Conservation (phyloP, 202 grass and related monocot genomes). For the Panicum hallii region DNA sequence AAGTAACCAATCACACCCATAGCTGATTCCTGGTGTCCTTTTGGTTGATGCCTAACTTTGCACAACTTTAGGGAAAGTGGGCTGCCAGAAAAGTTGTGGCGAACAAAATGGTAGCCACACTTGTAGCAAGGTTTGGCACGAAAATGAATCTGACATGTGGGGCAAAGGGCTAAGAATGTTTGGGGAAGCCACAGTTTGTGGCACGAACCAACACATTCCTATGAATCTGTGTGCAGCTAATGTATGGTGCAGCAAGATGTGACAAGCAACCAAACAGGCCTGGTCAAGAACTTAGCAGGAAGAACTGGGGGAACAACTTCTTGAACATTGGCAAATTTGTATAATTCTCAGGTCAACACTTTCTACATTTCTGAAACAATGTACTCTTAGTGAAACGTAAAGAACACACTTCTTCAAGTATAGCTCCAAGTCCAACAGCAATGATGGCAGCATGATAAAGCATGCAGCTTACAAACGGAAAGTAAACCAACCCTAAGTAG, state of each 20-base stretch:
- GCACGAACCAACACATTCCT: neutral
- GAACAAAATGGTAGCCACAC: neutral
- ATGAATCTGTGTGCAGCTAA: neutral
- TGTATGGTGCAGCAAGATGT: neutral
- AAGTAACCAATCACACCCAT: too few species aligned
- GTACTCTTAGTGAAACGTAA: slow-evolving; percentile 30
- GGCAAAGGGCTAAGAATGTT: neutral
- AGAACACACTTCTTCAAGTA: neutral
- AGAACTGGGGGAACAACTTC: neutral
- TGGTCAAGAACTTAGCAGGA: neutral
- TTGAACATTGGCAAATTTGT: neutral
- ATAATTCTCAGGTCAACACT: slow-evolving; percentile 7
- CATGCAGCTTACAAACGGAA: neutral
- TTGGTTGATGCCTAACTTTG: slow-evolving; percentile 3
- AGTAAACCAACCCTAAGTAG: slow-evolving; percentile 12
- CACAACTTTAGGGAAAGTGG: neutral
- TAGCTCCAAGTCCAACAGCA: neutral
- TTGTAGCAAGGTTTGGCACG: neutral
- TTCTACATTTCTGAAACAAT: slow-evolving; percentile 23
- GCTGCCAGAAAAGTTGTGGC: neutral
- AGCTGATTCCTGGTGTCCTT: neutral
- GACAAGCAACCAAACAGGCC: neutral
- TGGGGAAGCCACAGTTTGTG: neutral
- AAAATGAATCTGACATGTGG: neutral
- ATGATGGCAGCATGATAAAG: neutral